These are phyloP conservation scores for Knoxia roxburghii DNA, from an alignment of 257 asterid species.

Conservation along the genomic window DNA sequence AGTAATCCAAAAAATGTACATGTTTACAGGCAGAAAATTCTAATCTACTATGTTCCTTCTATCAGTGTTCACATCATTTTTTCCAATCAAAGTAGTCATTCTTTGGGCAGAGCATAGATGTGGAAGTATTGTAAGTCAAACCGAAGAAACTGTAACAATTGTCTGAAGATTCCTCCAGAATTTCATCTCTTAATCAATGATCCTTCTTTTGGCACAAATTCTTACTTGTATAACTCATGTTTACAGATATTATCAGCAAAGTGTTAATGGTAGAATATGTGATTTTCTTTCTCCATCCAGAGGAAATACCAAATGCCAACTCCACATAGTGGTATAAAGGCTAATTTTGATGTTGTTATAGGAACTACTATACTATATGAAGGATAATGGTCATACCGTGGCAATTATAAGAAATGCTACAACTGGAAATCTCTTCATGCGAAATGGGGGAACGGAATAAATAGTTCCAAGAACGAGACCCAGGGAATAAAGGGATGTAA, in stretches of 20 bases:
- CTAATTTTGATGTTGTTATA: too few species aligned
- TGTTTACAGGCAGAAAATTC: neutral
- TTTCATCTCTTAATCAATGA: neutral
- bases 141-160: neutral
- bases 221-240: too few species aligned
- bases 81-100: neutral
- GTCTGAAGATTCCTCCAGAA: neutral
- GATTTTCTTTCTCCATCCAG: too few species aligned
- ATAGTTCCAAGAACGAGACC: constrained; percentile 95
- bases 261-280: too few species aligned
- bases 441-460: constrained; percentile 95
- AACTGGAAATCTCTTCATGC: constrained; percentile 82
- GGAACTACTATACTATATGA: too few species aligned
- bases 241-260: too few species aligned
- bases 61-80: neutral
- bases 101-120: neutral
- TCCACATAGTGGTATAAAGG: too few species aligned
- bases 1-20: neutral
- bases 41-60: neutral
- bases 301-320: too few species aligned
- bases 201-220: neutral
- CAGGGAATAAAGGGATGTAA: constrained; percentile 73
- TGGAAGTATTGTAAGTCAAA: neutral
- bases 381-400: constrained; percentile 50
- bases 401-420: constrained; percentile 90